Evolutionary conservation across 306 rosid species (phyloP).

Genomic region (Bauhinia variegata): DNA sequence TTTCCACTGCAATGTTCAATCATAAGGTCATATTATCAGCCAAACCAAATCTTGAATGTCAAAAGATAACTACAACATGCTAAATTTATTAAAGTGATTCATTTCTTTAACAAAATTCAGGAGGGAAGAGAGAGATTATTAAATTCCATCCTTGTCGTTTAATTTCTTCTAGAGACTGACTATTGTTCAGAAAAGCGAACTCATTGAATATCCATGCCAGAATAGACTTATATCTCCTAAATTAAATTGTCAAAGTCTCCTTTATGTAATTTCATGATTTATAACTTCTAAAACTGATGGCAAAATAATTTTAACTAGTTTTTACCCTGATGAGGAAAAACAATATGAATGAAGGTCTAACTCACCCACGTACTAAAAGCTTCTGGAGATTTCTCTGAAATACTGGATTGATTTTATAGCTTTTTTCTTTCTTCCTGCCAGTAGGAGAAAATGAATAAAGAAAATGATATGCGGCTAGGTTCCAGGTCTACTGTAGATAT

Average conservation of each 20-base stretch:
- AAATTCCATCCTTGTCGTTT: constrained; percentile 16
- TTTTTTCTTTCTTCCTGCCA: constrained; percentile 82
- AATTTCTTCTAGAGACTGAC: constrained; percentile 33
- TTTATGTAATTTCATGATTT: no score
- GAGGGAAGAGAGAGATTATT: constrained; percentile 26
- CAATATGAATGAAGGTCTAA: constrained; percentile 15
- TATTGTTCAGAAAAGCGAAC: constrained; percentile 6
- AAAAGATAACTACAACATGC: constrained; percentile 27
- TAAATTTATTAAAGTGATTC: neutral
- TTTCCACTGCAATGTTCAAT: constrained; percentile 72
- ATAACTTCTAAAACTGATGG: no score
- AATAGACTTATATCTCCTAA: constrained; percentile 19
- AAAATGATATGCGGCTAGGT: constrained; percentile 11
- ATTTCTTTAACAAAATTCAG: constrained; percentile 21
- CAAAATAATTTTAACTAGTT: constrained; percentile 30
- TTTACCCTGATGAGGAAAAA: constrained; percentile 3
- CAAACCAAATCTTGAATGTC: constrained; percentile 29
- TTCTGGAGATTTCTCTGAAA: constrained; percentile 85
- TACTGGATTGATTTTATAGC: constrained; percentile 70
- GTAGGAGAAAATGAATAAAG: constrained; percentile 6
- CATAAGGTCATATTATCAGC: constrained; percentile 39
- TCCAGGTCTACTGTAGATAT: constrained; percentile 10
- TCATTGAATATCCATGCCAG: constrained; percentile 1
- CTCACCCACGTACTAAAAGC: constrained; percentile 82
- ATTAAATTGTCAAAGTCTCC: neutral